Conservation (phyloP, 1,139 yeast genomes). For the Suhomyces guaymorum region DNA sequence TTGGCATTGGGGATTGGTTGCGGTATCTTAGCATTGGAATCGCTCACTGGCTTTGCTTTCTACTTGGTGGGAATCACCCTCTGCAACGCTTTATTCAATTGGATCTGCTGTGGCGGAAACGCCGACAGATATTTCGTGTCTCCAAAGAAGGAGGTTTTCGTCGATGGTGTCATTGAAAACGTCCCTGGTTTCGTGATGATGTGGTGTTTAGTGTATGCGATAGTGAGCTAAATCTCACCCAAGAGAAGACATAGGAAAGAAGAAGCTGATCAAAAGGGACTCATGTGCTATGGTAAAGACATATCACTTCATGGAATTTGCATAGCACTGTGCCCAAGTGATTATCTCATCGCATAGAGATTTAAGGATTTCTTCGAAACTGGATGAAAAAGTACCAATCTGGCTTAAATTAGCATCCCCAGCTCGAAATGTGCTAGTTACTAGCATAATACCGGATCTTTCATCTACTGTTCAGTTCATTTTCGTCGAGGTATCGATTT, state of each 20-base stretch:
- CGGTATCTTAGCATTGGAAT: slow-evolving; percentile 70
- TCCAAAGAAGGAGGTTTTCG: slow-evolving; percentile 57
- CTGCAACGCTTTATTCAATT: slow-evolving; percentile 44
- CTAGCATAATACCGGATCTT: too few species aligned
- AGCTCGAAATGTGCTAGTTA: too few species aligned
- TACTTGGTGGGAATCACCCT: slow-evolving; percentile 52
- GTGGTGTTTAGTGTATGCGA: slow-evolving; percentile 82
- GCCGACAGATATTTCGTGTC: slow-evolving; percentile 51
- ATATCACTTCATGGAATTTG: too few species aligned
- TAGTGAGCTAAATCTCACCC: slow-evolving; percentile 31
- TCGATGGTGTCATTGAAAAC: slow-evolving; percentile 57
- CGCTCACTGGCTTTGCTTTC: slow-evolving; percentile 60
- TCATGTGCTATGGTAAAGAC: too few species aligned
- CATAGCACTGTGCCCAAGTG: too few species aligned
- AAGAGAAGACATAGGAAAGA: background rate
- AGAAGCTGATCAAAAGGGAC: too few species aligned
- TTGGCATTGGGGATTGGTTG: slow-evolving; percentile 69
- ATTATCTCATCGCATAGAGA: too few species aligned
- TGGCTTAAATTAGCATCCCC: too few species aligned
- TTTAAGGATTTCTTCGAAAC: too few species aligned
- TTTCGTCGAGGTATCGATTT: too few species aligned
- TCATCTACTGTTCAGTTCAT: too few species aligned
- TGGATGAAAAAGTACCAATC: too few species aligned
- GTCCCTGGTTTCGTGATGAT: slow-evolving; percentile 74
- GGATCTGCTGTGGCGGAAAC: slow-evolving; percentile 41